Base-by-base conservation (phyloP, 495 filamentous ascomycete genomes). In the Penicillium malachiteum region DNA sequence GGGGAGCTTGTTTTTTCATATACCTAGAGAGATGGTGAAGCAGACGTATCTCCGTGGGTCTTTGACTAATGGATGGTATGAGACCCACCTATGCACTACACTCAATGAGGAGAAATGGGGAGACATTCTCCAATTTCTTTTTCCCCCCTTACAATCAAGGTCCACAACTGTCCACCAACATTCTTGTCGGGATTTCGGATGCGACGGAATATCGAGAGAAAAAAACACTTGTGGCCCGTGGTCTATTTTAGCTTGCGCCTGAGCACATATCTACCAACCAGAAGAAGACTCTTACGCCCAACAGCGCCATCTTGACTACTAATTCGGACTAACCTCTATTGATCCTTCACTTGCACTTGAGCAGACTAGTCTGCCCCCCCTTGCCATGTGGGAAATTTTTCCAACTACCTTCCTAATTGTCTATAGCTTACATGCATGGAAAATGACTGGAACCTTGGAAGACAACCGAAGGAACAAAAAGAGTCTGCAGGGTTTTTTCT, bases 1-100 rank as follows among this genome's bases (percentile, higher is more conserved):
- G 47, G 55, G 59, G 50, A 57, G 40, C 18, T 39, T 54, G 44
- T 10, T 44, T 34, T 42, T 48, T 48, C 43, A 50, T 56, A 56
- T 50, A 48, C 14, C 3, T 30, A 44, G 3, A 8, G 26, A 12
- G 17, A 18, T 26, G 21, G 2, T 26, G 2, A 4, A 26, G 21
- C 21, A 26, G 21, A 26, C 21, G 21, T 26, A 26, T 26, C 21
- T 26, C 6, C 13, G 16, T 46, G 43, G 43, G 12, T 7, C 43
- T 13, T 12, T 44, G 42, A 46, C 43, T 46, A 46, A 46, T 6
- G 9, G 9, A n/a, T 37, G 34, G 34, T 2, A 37, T 2, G 34
- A 10, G 34, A 13, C 34, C 34, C 34, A 37, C 12, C 5, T 26
- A 26, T 26, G 21, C 21, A 4, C 21, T 26, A 13, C 34, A 13